phyloP scores from a whole-genome alignment of 257 asterid genomes.

The Marsdenia floribunda region DNA sequence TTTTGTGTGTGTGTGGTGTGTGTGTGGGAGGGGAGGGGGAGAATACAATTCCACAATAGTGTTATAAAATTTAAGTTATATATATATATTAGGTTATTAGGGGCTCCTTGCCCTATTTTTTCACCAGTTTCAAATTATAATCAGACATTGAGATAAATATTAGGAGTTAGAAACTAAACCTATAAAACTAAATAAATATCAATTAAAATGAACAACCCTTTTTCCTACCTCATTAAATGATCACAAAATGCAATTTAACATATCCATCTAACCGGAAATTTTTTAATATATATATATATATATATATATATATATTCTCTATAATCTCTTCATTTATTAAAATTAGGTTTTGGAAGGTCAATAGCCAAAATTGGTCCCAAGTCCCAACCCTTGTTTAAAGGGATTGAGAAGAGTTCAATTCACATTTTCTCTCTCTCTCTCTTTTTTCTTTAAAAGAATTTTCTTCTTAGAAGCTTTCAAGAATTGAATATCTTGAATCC shows the following conservation, averaged over 20 bases:
- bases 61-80: not conserved
- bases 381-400: not conserved
- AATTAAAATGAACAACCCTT: not conserved
- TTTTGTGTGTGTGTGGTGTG: too few species aligned
- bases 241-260: not conserved
- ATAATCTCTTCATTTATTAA: not conserved
- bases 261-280: not conserved
- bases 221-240: not conserved
- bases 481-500: not conserved
- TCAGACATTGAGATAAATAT: not conserved
- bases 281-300: too few species aligned
- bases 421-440: too few species aligned
- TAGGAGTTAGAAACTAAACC: not conserved
- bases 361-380: not conserved
- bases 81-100: not conserved
- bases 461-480: not conserved
- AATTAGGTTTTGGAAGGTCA: constrained; percentile 1
- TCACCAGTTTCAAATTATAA: not conserved
- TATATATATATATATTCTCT: not conserved
- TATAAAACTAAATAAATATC: not conserved
- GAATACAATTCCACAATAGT: too few species aligned
- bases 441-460: not conserved
- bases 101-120: not conserved
- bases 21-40: too few species aligned
- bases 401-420: not conserved